Conservation (phyloP, 768 basidiomycete species). For the Kwoniella botswanensis region DNA sequence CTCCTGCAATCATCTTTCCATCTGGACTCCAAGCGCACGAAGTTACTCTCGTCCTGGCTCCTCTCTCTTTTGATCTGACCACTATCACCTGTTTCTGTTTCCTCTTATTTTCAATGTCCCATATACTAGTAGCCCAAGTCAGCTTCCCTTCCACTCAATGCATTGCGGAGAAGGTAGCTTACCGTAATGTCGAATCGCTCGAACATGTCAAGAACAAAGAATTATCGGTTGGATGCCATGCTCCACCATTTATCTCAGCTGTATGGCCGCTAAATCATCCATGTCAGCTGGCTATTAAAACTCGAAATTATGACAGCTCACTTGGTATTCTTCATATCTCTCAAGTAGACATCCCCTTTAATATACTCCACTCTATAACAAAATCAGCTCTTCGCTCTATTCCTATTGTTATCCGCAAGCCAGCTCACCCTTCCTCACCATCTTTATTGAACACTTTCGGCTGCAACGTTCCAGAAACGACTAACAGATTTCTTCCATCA, state of each 20-base stretch:
- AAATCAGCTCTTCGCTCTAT: conserved; percentile 11
- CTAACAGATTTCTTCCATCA: conserved; percentile 82
- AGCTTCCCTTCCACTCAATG: neutral
- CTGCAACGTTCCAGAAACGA: conserved; percentile 84
- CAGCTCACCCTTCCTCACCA: conserved; percentile 80
- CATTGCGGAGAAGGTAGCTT: conserved; percentile 30
- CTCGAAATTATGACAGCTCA: conserved; percentile 60
- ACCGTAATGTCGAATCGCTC: conserved; percentile 95
- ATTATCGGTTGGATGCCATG: conserved; percentile 89
- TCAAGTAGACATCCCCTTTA: conserved; percentile 97
- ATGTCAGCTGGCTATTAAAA: neutral
- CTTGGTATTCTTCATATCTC: conserved; percentile 99
- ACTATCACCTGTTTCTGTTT: conserved; percentile 97
- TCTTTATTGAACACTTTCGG: conserved; percentile 89
- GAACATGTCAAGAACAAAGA: conserved; percentile 88
- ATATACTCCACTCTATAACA: conserved; percentile 61
- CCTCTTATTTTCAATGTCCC: conserved; percentile 88
- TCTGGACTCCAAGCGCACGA: conserved; percentile 85
- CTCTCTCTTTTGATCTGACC: conserved; percentile 93
- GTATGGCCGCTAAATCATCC: conserved; percentile 82
- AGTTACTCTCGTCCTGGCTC: conserved; percentile 88
- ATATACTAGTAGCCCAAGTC: conserved; percentile 67
- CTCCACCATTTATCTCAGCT: conserved; percentile 82
- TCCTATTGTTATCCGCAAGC: neutral
- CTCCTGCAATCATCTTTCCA: conserved; percentile 85